Evolutionary conservation across 2,329 filamentous ascomycete genomes (phyloP).

Genomic region (Xylogone sp.): DNA sequence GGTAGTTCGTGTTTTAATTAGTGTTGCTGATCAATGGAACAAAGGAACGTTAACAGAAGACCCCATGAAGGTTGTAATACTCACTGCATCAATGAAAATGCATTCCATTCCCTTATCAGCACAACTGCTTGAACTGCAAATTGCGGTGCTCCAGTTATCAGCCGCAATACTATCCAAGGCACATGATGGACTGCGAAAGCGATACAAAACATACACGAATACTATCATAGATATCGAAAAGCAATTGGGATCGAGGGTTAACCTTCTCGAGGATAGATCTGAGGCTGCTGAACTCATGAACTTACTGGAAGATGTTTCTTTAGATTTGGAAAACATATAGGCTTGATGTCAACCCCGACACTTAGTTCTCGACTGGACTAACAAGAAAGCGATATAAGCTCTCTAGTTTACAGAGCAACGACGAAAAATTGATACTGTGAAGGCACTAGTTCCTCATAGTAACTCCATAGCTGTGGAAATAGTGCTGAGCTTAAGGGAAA

Average conservation of each 20-base stretch:
- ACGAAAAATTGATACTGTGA: no score
- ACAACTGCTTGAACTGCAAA: conserved; percentile 40
- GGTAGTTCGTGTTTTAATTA: conserved; percentile 51
- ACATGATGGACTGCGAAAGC: conserved; percentile 39
- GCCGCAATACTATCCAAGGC: conserved; percentile 46
- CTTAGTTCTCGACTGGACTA: no score
- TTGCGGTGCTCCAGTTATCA: conserved; percentile 53
- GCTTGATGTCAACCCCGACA: no score
- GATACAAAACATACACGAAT: conserved; percentile 47
- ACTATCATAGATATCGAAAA: conserved; percentile 46
- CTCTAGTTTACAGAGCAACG: no score
- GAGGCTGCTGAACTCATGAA: conserved; percentile 33
- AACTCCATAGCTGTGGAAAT: no score
- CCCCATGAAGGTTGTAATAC: conserved; percentile 54
- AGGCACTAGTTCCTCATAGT: no score
- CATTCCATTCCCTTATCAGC: conserved; percentile 7
- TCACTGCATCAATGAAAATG: conserved; percentile 36
- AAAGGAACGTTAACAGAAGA: conserved; percentile 41
- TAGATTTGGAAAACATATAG: conserved; percentile 15
- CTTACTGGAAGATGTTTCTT: conserved; percentile 41
- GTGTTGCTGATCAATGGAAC: conserved; percentile 44
- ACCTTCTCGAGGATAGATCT: conserved; percentile 17
- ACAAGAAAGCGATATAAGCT: no score
- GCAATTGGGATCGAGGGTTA: conserved; percentile 31
- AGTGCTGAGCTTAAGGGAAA: no score